Base-by-base conservation (phyloP, 2,329 filamentous ascomycete genomes). In the Akanthomyces muscarius region DNA sequence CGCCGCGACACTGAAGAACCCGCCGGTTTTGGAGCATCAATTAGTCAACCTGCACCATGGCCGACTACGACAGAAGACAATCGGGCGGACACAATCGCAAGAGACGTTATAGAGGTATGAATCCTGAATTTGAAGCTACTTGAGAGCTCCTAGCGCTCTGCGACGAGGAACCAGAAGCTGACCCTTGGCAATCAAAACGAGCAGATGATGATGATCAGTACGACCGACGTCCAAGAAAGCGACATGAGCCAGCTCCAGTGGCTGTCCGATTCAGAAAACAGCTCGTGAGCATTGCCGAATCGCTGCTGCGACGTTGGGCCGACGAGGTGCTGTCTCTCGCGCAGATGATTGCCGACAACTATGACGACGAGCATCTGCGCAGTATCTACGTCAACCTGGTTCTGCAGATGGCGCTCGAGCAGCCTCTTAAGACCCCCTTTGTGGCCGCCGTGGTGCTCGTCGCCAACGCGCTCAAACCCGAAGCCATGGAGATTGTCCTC, bases 371-470 rank as follows among this genome's bases (percentile, higher is more conserved):
- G 68, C 89, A 92, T 68, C 79, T 96, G 61, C 87, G 87, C 67
- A 83, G 81, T 38, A 86, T 83, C 57, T 96, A 96, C 74, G 80
- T 90, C 67, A 85, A 89, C 63, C 83, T 96, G 36, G 81, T 87
- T 8, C 78, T 93, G 64, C 90, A 94, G 75, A 82, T 98, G 67
- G 83, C 90, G 50, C 74, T 91, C 42, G 95, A 99, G 78, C 95
- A 99, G 77, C 95, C 95, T 1, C 89, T 99, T 75, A 98, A 98
- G 81, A 96, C 92, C n/a, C 94, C 95, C 0, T 98, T 97, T 73
- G 84, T 96, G 44, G 92, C 93, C 11, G 91, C 90, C 23, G 88
- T 94, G 16, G 84, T 96, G 50, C 83, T 97, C 63, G 84, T 92
- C 63, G 84, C 88, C 67, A 97, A 98, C 77, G 84, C 86, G 30